These are phyloP conservation scores for Beauveria brongniartii DNA, from an alignment of 2,329 filamentous ascomycete species.

Conservation along the genomic window DNA sequence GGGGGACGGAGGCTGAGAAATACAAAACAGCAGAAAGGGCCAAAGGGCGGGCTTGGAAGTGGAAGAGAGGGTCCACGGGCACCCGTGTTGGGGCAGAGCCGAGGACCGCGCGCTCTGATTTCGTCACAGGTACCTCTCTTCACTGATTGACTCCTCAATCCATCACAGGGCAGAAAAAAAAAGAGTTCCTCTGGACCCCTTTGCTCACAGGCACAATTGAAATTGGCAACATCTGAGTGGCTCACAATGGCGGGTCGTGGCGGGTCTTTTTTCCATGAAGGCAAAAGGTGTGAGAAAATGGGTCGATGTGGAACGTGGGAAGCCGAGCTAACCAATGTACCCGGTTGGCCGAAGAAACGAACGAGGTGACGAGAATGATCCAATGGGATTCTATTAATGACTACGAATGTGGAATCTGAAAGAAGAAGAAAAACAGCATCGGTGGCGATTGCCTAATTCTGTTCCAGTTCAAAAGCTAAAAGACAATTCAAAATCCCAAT, in stretches of 20 bases:
- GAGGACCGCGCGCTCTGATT: neutral
- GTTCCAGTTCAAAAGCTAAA: too few relatives aligned
- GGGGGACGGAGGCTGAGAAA: conserved; percentile 19
- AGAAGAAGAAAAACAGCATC: too few relatives aligned
- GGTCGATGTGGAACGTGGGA: conserved; percentile 8
- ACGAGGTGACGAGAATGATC: neutral
- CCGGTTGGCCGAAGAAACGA: neutral
- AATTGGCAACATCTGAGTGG: conserved; percentile 6
- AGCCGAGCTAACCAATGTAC: neutral
- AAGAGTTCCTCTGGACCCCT: neutral
- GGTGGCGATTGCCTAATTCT: too few relatives aligned
- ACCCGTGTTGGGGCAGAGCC: neutral
- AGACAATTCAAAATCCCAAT: too few relatives aligned
- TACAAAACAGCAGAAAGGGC: conserved; percentile 20
- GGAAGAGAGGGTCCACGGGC: neutral
- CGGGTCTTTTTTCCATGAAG: neutral
- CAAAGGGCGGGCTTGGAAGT: neutral
- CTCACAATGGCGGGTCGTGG: neutral
- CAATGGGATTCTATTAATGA: neutral
- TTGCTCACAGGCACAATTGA: conserved; percentile 1
- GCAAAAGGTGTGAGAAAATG: conserved; percentile 8
- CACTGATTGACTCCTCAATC: neutral
- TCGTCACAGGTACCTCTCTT: neutral
- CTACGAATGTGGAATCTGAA: neutral
- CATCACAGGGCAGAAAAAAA: neutral